Evolutionary conservation across 371 early-diverging fungal species (phyloP), one percentile per base, ranked within the genome.

Genomic region (Mortierella sp.): DNA sequence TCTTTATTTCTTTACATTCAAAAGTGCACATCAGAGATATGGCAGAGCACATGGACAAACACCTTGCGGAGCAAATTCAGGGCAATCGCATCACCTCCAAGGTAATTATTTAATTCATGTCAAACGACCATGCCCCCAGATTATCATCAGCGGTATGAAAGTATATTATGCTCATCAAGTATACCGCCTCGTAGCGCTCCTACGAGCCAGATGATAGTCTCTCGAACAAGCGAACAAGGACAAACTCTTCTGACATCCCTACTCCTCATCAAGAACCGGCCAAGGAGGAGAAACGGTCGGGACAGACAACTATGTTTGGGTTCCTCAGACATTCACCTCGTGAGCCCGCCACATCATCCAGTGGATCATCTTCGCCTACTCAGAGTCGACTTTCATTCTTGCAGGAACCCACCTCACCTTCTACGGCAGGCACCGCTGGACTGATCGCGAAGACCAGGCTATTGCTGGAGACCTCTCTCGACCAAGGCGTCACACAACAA

Each of bases 301-400:
- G 81, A 50, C 81, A 81, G 39, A 77, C 83, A 16, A 82, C 83
- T n/a, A 75, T 82, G 79, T 78, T 78, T 48, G 74, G 75, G 8
- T 82, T 82, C 48, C 34, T 82, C 14, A 70, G n/a, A 7, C 58
- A 44, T 24, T 24, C 55, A 29, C 34, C 48, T 41, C 31, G 31
- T 22, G 44, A 31, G 39, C 16, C 47, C 8, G 39, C 22, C 26
- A 43, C 47, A 7, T 16, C 31, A 34, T 40, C 64, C 4, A 19
- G 6, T 44, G 22, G 22, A 41, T 19, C 68, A 22, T 24, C 63
- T 19, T 64, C 75, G 13, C 26, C 65, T 44, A 52, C 29, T 39
- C 4, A 37, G 43, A 39, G 31, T 43, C 79, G 58, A 1, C 31
- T 34, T 19, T 37, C 69, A 40, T 79, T 79, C 31, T n/a, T 70